Evolutionary conservation across 768 basidiomycete species (phyloP).

Genomic region (Mycena venus): DNA sequence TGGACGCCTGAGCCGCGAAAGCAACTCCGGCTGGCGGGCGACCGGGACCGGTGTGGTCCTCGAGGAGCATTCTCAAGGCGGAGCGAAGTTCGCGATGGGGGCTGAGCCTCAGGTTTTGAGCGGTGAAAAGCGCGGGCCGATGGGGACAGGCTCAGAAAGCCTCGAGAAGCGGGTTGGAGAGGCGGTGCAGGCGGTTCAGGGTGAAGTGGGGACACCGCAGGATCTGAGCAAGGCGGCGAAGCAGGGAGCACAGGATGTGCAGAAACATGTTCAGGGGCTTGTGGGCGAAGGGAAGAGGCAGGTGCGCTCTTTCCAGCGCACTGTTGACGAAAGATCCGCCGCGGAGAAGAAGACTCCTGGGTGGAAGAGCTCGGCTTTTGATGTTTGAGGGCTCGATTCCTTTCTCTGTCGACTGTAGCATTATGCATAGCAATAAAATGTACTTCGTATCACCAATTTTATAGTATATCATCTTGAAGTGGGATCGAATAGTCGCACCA

Average conservation of each 20-base stretch:
- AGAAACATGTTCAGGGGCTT: conserved; percentile 40
- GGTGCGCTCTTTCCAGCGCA: conserved; percentile 46
- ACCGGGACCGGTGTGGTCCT: conserved; percentile 77
- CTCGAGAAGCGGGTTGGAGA: conserved; percentile 50
- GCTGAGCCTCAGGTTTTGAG: conserved; percentile 81
- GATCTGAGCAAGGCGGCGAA: conserved; percentile 36
- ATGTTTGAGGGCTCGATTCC: conserved; percentile 36
- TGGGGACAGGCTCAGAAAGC: conserved; percentile 64
- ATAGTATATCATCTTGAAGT: too few relatives aligned
- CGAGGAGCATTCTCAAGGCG: conserved; percentile 52
- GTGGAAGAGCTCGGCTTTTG: conserved; percentile 54
- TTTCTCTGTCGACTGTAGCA: not conserved
- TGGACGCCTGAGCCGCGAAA: conserved; percentile 64
- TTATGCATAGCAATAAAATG: not conserved
- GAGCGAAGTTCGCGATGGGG: conserved; percentile 70
- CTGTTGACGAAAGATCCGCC: conserved; percentile 45
- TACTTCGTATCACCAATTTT: not conserved
- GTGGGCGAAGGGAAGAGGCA: conserved; percentile 33
- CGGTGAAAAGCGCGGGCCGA: conserved; percentile 76
- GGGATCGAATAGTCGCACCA: too few relatives aligned
- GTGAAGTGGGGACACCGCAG: conserved; percentile 8
- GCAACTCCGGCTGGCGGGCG: conserved; percentile 55
- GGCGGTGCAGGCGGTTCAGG: conserved; percentile 44
- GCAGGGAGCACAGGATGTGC: conserved; percentile 26
- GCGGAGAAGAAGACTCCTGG: conserved; percentile 47